Conservation (phyloP, 257 asterid species). For the Solanum rostratum region DNA sequence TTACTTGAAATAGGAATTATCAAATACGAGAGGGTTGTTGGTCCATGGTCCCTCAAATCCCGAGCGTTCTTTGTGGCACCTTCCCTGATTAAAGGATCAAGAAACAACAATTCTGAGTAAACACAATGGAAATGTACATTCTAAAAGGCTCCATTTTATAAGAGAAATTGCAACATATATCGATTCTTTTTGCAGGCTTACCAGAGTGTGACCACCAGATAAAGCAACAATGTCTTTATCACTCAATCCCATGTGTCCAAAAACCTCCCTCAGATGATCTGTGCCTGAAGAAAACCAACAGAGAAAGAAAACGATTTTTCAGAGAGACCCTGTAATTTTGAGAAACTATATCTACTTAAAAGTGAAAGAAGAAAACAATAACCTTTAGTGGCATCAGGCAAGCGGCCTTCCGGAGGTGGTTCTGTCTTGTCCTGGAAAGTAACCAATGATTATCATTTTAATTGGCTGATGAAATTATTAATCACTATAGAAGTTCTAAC, state of each 20-base stretch:
- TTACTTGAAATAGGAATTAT: conserved; percentile 69
- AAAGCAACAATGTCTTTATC: conserved; percentile 76
- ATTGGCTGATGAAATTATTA: neutral
- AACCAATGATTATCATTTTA: neutral
- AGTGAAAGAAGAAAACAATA: conserved; percentile 1
- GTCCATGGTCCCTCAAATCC: conserved; percentile 98
- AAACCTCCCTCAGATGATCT: conserved; percentile 82
- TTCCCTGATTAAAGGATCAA: conserved; percentile 33
- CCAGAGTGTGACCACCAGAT: conserved; percentile 92
- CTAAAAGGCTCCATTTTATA: neutral
- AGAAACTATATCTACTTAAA: neutral
- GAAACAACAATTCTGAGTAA: neutral
- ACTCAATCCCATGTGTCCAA: conserved; percentile 77
- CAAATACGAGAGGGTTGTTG: conserved; percentile 67
- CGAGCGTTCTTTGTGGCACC: conserved; percentile 84
- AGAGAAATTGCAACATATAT: neutral
- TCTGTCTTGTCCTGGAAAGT: conserved; percentile 51
- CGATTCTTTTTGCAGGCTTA: neutral
- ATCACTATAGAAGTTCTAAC: neutral
- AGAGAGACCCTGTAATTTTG: neutral
- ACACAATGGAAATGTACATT: neutral
- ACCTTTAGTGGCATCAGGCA: conserved; percentile 90
- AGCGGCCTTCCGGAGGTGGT: conserved; percentile 73
- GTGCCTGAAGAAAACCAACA: conserved; percentile 32
- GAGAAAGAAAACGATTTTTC: neutral